Conservation (phyloP, 371 early-diverging fungal species). For the Haplosporangium sp. region DNA sequence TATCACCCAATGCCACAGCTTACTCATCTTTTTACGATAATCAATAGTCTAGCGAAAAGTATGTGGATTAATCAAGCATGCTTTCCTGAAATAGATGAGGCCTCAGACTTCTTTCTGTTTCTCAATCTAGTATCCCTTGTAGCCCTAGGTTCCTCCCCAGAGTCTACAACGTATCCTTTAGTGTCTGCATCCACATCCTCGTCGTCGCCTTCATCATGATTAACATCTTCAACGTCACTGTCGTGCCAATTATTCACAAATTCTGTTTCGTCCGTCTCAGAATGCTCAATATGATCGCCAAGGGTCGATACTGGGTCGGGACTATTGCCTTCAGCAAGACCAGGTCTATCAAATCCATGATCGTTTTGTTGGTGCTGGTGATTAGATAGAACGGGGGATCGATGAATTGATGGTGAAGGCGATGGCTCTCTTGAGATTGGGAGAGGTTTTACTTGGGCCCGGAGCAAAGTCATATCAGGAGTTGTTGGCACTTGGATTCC, state of each 20-base stretch:
- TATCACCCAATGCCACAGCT: background rate
- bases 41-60: too few species aligned
- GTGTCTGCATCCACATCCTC: conserved; percentile 57
- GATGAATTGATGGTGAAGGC: conserved; percentile 29
- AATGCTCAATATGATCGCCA: conserved; percentile 11
- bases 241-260: conserved; percentile 55
- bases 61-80: conserved; percentile 16
- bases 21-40: background rate
- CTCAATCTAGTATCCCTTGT: background rate
- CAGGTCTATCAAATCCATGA: conserved; percentile 9
- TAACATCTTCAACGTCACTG: conserved; percentile 28
- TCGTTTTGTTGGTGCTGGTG: conserved; percentile 6
- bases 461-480: conserved; percentile 30
- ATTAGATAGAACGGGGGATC: conserved; percentile 18
- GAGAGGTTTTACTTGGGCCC: conserved; percentile 31
- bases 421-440: conserved; percentile 46
- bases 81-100: conserved; percentile 15
- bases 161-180: conserved; percentile 64
- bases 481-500: conserved; percentile 16
- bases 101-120: background rate
- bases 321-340: conserved; percentile 8
- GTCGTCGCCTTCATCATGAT: conserved; percentile 62
- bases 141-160: conserved; percentile 42
- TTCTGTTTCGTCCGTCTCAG: conserved; percentile 39
- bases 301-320: conserved; percentile 12